Evolutionary conservation across 495 filamentous ascomycete genomes (phyloP), one percentile per base, ranked within the genome.

Genomic region (Melanomma pulvis-pyrius): DNA sequence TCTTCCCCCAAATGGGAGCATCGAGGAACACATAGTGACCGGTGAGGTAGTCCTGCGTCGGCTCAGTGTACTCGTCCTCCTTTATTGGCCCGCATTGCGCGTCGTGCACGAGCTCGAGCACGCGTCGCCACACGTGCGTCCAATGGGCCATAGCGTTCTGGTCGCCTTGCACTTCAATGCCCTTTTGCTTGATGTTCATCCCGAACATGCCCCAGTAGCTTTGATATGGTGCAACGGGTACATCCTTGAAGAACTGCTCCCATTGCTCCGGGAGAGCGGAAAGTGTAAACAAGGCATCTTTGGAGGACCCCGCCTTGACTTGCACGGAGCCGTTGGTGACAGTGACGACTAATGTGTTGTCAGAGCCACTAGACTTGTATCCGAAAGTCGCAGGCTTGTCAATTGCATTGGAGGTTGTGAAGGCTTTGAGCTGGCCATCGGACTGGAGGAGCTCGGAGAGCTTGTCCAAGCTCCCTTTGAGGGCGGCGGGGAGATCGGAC

Each of bases 181-280:
- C 76, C 24, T 76, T 63, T 61, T 76, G 76, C 46, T 75, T 76
- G 63, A 77, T 78, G 63, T 79, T 77, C 76, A 78, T 78, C 4
- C 74, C 73, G 63, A 76, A 74, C 68, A 78, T 78, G 25, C 74
- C 75, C 75, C 76, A 77, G 65, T 75, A 78, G 26, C 70, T 73
- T 61, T 78, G 76, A 32, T 77, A 77, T 41, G 74, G 74, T 34
- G 67, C 64, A 0, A 66, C 73, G 9, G 77, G 77, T 21, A 75
- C 70, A 19, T 69, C 71, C 64, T 75, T 73, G 69, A 79, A 77
- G 60, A 75, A 76, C 51, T 76, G 71, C 61, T 76, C 63, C 77
- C 77, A 79, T 71, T 79, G 76, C 61, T 79, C 71, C 13, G 77
- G 76, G 11, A 74, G 69, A 4, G 76, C 77, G 3, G 74, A 74